Base-by-base conservation (phyloP, 208 protist genomes). In the Acanthamoeba lenticulata region DNA sequence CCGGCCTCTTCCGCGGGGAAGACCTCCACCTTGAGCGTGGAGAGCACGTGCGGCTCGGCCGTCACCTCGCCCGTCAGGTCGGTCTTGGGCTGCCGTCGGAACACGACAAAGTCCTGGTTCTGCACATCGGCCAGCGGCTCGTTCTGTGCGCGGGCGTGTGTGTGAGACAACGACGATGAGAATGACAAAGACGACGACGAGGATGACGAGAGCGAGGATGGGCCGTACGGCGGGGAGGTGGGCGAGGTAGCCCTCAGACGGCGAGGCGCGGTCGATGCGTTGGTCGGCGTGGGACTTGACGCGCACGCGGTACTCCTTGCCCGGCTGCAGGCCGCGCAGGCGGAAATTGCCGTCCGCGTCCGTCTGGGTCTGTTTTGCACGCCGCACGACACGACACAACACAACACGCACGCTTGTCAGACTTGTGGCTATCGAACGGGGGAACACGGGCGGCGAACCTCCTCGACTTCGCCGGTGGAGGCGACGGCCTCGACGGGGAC, bases 51-150 rank as follows among this genome's bases (percentile, higher is more conserved):
- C 17, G 52, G 44, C 27, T 60, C 52, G 38, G 85, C 52, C 19
- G 42, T 67, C 36, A 91, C 85, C 36, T 91, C 85, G 27, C 85
- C 85, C 21, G 85, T 91, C 27, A 91, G 36, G 21, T 91, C 85
- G 32, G 52, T 72, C 38, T 60, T 91, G 32, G 44, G 44, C 2
- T 27, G 24, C 27, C 52, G 55, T 15, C 85, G 85, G 40, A 91
- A 91, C 38, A 91, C 85, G n/a, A 91, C 15, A 11, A 91, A 91
- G 52, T 69, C 55, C 44, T 45, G 21, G 29, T 45, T 45, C 21
- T 40, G 5, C 3, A 91, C n/a, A 45, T 91, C 85, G 13, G 19
- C 27, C 19, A 69, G 60, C 13, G 27, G 13, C 60, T 69, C 60
- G 29, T 34, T 34, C 60, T 69, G 60, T 9, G 5, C 29, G 6